Evolutionary conservation across 2,329 filamentous ascomycete species (phyloP), one percentile per base, ranked within the genome.

Genomic region (Hypoxylon sp.): DNA sequence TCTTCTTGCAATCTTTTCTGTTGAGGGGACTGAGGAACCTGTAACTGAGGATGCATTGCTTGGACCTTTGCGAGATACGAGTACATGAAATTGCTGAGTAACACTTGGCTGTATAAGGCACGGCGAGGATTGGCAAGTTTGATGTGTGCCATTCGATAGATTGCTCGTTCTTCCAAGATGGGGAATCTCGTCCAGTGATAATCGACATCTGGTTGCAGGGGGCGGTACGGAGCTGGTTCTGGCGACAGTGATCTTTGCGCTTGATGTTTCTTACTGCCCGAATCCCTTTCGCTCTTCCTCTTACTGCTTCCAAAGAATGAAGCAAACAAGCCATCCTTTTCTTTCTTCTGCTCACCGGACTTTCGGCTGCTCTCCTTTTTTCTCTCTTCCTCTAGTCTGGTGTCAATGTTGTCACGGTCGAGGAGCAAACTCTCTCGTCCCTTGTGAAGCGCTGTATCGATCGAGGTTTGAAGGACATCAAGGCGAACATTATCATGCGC

Each of bases 81-180:
- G 81, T 99, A 99, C 96, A 99, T 99, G 80, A 99, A 99, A 78
- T 99, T 99, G 80, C 94, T 97, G 71, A 99, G 87, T 63, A 99
- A 84, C 21, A 99, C 96, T 79, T 99, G 96, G 65, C 95, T 97
- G 76, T 97, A 91, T 54, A 99, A 82, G 41, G 95, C 92, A 60
- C 96, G 90, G 46, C 95, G 90, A 37, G 96, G 96, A 76, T 99
- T 98, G n/a, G 96, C 96, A 66, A 99, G 88, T 80, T 99, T 99
- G 81, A 98, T 96, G 77, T 99, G 96, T 16, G 96, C 96, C 93
- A 99, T 97, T 66, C 96, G 89, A 80, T 99, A 99, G 64, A 99
- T 99, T 19, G 96, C 96, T 63, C 96, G 88, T 81, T 99, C 96
- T 79, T 98, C 95, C 58, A 97, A 84, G 57, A 99, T 95, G 11